phyloP scores from a whole-genome alignment of 2,329 filamentous ascomycete species.

The Curvularia eragrostidis region DNA sequence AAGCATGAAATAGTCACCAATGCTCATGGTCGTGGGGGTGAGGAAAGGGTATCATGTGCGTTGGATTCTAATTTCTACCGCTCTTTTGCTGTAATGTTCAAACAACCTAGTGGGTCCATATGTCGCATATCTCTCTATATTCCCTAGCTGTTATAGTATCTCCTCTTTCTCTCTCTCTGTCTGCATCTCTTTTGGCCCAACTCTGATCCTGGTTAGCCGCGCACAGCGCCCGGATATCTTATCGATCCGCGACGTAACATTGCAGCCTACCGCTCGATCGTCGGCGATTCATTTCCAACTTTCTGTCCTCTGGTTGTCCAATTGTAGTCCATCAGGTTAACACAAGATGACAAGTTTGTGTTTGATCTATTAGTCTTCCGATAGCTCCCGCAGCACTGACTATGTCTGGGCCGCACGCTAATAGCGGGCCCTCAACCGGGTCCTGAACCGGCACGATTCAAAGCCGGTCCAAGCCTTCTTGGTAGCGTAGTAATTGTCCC shows the following conservation, averaged over 20 bases:
- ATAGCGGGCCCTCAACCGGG: conserved; percentile 7
- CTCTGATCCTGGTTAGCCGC: conserved; percentile 2
- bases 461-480: conserved; percentile 2
- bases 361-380: conserved; percentile 9
- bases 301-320: neutral
- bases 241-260: conserved; percentile 10
- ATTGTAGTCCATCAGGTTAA: conserved; percentile 6
- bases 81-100: neutral
- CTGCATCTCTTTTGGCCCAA: neutral
- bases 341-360: neutral
- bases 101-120: neutral
- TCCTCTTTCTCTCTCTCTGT: neutral
- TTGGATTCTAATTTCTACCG: conserved; percentile 1
- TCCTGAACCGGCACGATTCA: conserved; percentile 4
- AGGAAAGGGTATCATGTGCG: conserved; percentile 3
- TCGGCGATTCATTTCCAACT: conserved; percentile 7
- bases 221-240: conserved; percentile 4
- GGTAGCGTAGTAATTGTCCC: conserved; percentile 2
- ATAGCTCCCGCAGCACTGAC: conserved; percentile 12
- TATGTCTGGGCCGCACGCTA: conserved; percentile 12
- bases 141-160: conserved; percentile 1
- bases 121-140: conserved; percentile 3
- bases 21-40: neutral
- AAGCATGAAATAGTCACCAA: neutral
- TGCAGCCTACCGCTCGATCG: conserved; percentile 8